Conservation (phyloP, 2,329 filamentous ascomycete species). For the Botrytis cinerea region DNA sequence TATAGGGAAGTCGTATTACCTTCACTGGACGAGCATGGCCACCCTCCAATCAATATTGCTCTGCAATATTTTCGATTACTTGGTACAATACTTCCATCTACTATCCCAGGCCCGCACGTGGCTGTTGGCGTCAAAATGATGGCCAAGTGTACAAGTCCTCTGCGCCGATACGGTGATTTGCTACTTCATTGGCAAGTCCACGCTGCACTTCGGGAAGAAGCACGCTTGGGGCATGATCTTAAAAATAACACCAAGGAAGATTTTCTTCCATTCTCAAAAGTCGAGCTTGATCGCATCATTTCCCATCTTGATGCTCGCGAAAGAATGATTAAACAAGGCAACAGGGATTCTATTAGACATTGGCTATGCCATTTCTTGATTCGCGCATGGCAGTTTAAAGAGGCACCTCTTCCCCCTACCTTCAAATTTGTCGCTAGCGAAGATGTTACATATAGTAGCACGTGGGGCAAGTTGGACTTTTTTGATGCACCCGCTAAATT, state of each 20-base stretch:
- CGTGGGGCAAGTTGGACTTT: neutral
- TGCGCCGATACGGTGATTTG: slow-evolving; percentile 65
- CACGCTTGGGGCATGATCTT: slow-evolving; percentile 43
- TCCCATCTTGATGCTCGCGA: slow-evolving; percentile 38
- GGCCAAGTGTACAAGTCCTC: slow-evolving; percentile 63
- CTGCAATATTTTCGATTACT: slow-evolving; percentile 43
- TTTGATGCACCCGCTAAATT: slow-evolving; percentile 5
- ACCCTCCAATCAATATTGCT: slow-evolving; percentile 24
- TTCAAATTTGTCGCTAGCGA: slow-evolving; percentile 43
- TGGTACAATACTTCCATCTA: slow-evolving; percentile 55
- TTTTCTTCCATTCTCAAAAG: slow-evolving; percentile 40
- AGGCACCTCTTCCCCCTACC: slow-evolving; percentile 50
- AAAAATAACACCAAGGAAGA: slow-evolving; percentile 39
- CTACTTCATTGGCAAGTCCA: slow-evolving; percentile 69
- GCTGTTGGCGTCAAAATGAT: slow-evolving; percentile 62
- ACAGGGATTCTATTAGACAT: slow-evolving; percentile 44
- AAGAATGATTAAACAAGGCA: slow-evolving; percentile 29
- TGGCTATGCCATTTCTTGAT: slow-evolving; percentile 63
- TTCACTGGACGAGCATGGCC: slow-evolving; percentile 28
- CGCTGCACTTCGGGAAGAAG: slow-evolving; percentile 54
- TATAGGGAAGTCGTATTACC: slow-evolving; percentile 33
- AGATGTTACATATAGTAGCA: neutral
- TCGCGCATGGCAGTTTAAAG: slow-evolving; percentile 58
- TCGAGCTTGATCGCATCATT: slow-evolving; percentile 35
- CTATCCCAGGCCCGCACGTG: slow-evolving; percentile 56